Evolutionary conservation across 768 basidiomycete genomes (phyloP).

Genomic region (Pholiota conissans): DNA sequence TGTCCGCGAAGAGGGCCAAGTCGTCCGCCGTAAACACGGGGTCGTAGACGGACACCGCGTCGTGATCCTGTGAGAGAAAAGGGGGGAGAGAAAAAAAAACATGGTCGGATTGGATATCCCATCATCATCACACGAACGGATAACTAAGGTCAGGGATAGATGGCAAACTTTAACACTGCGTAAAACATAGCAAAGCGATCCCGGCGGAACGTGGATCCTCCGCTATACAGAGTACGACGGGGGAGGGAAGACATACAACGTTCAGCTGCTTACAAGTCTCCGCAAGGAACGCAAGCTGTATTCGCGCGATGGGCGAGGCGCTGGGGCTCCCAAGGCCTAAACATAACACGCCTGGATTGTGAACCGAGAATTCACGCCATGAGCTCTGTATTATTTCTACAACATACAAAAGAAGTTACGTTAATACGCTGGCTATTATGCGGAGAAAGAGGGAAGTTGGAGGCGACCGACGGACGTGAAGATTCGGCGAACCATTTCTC

Average conservation of each 20-base stretch:
- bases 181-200: not conserved
- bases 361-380: constrained; percentile 16
- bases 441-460: not conserved
- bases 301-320: constrained; percentile 57
- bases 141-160: not conserved
- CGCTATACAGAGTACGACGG: constrained; percentile 1
- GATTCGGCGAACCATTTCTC: constrained; percentile 57
- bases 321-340: constrained; percentile 77
- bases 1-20: constrained; percentile 45
- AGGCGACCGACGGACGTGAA: constrained; percentile 44
- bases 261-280: constrained; percentile 50
- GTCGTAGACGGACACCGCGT: constrained; percentile 59
- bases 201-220: not conserved
- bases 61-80: constrained; percentile 39
- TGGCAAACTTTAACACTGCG: not conserved
- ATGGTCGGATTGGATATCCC: not conserved
- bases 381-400: constrained; percentile 19
- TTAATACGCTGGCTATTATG: constrained; percentile 1
- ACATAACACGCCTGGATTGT: constrained; percentile 45
- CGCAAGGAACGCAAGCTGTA: constrained; percentile 68
- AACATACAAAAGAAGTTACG: not conserved
- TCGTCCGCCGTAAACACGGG: constrained; percentile 74
- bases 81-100: not conserved
- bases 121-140: not conserved
- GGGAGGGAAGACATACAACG: constrained; percentile 42